Conservation (phyloP, 306 rosid genomes). For the Glycine soja region DNA sequence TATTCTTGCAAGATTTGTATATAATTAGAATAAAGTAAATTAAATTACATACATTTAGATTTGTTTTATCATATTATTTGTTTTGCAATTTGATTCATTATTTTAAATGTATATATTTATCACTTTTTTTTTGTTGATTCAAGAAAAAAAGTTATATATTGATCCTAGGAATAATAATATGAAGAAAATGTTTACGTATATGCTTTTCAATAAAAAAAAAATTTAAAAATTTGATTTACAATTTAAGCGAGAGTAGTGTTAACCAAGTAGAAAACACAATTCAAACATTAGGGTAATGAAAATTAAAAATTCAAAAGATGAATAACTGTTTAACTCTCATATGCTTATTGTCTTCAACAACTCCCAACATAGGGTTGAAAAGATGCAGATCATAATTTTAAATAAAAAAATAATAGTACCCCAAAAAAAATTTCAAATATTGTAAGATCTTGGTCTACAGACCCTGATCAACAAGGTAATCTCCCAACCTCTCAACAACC, state of each 20-base stretch:
- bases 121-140: too few relatives aligned
- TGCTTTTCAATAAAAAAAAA: not conserved
- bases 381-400: slow-evolving; percentile 43
- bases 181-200: not conserved
- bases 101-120: too few relatives aligned
- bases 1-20: too few relatives aligned
- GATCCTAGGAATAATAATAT: not conserved
- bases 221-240: not conserved
- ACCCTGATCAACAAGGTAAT: slow-evolving; percentile 91
- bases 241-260: not conserved
- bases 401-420: too few relatives aligned
- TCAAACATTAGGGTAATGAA: not conserved
- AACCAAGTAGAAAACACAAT: not conserved
- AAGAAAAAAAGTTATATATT: too few relatives aligned
- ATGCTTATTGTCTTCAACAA: slow-evolving; percentile 65
- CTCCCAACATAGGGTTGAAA: slow-evolving; percentile 57
- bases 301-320: slow-evolving; percentile 50
- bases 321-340: slow-evolving; percentile 48
- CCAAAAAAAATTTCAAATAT: too few relatives aligned
- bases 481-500: slow-evolving; percentile 97
- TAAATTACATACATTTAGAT: too few relatives aligned
- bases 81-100: too few relatives aligned
- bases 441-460: slow-evolving; percentile 63
- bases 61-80: too few relatives aligned
- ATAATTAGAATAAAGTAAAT: too few relatives aligned